phyloP scores from a whole-genome alignment of 1,284 basidiomycete genomes.

The Agroathelia rolfsii region DNA sequence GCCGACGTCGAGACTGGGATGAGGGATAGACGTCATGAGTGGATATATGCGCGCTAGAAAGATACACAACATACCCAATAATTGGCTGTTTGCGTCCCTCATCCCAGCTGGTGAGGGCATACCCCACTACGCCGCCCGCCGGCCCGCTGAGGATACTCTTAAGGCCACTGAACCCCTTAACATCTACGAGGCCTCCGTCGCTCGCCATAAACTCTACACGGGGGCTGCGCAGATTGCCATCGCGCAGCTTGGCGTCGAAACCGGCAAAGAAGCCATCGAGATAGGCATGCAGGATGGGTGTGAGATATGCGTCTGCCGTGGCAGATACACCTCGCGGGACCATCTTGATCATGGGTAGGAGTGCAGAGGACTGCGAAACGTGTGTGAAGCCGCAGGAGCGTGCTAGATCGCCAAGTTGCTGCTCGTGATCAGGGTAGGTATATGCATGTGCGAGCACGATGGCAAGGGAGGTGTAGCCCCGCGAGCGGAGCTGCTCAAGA shows the following conservation, averaged over 20 bases:
- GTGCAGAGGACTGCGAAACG: slow-evolving; percentile 79
- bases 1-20: slow-evolving; percentile 61
- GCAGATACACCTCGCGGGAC: slow-evolving; percentile 88
- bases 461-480: slow-evolving; percentile 78
- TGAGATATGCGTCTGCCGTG: slow-evolving; percentile 94
- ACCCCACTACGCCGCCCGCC: slow-evolving; percentile 84
- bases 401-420: slow-evolving; percentile 64
- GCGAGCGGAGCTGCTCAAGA: slow-evolving; percentile 58
- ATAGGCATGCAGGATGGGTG: slow-evolving; percentile 79
- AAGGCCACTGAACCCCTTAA: slow-evolving; percentile 81
- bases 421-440: slow-evolving; percentile 80
- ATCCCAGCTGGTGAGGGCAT: slow-evolving; percentile 80
- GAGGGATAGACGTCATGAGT: slow-evolving; percentile 1
- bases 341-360: slow-evolving; percentile 94
- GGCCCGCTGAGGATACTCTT: slow-evolving; percentile 85
- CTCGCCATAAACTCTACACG: slow-evolving; percentile 80
- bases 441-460: slow-evolving; percentile 90
- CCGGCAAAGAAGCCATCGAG: slow-evolving; percentile 90
- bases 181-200: slow-evolving; percentile 81
- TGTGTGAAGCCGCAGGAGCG: slow-evolving; percentile 76
- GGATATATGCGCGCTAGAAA: not conserved
- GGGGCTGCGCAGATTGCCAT: slow-evolving; percentile 37
- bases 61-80: slow-evolving; percentile 53
- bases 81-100: slow-evolving; percentile 52
- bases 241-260: slow-evolving; percentile 65